These are phyloP conservation scores for Berberis vulgaris DNA, from an alignment of 164 flowering plant species.

Conservation along the genomic window DNA sequence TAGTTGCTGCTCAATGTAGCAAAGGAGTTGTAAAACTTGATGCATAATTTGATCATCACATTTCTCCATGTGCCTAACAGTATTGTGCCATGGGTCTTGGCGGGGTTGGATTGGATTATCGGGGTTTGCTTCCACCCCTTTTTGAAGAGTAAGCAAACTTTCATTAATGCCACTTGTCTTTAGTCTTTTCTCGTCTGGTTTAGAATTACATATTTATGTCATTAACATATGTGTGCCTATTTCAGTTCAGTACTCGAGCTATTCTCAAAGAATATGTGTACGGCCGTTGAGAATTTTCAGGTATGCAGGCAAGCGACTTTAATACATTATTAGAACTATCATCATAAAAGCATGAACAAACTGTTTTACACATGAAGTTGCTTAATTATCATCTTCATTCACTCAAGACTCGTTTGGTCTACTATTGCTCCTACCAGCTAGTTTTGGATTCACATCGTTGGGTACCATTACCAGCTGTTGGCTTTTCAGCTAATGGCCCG, in stretches of 20 bases:
- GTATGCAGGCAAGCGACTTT: slow-evolving; percentile 25
- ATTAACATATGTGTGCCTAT: slow-evolving; percentile 9
- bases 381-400: neutral
- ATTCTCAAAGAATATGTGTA: slow-evolving; percentile 75
- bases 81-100: slow-evolving; percentile 97
- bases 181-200: neutral
- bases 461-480: slow-evolving; percentile 90
- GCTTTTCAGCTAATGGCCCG: slow-evolving; percentile 48
- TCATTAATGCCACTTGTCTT: neutral
- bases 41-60: slow-evolving; percentile 6
- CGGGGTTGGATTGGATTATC: slow-evolving; percentile 92
- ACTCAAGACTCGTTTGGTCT: neutral
- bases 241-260: slow-evolving; percentile 88
- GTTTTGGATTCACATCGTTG: slow-evolving; percentile 97
- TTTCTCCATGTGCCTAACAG: slow-evolving; percentile 31
- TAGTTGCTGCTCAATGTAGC: no score
- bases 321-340: neutral
- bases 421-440: slow-evolving; percentile 33
- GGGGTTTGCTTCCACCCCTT: slow-evolving; percentile 94
- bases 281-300: slow-evolving; percentile 97
- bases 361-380: neutral
- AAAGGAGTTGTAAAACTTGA: neutral
- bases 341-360: neutral
- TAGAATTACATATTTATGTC: neutral
- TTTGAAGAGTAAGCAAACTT: slow-evolving; percentile 73